A percentile compares a stretch with the other conserved stretches of the same genome.
Evolutionary conservation across 352 stramenopile species (phyloP).

Genomic region (Phytophthora nicotianae): DNA sequence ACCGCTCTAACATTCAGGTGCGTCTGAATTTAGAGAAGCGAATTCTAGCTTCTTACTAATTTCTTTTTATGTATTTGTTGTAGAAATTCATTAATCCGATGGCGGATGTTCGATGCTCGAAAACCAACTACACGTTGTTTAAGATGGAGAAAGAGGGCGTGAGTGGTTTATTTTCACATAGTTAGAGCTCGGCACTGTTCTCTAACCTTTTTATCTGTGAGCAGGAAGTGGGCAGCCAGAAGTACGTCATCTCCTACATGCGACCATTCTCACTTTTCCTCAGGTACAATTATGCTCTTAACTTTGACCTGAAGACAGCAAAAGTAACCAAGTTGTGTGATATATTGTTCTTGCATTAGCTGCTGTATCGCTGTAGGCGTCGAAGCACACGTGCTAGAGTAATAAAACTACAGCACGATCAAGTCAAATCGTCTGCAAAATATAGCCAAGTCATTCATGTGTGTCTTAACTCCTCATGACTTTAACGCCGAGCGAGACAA

Average conservation of each 20-base stretch:
- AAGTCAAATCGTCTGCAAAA: constrained; percentile 1
- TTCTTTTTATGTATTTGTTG: constrained; percentile 2
- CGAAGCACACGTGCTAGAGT: constrained; percentile 70
- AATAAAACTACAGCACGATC: not conserved
- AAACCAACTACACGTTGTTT: constrained; percentile 71
- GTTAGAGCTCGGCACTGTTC: not conserved
- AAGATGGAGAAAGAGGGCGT: constrained; percentile 87
- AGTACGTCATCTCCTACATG: constrained; percentile 83
- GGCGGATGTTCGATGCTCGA: constrained; percentile 66
- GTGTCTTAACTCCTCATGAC: not conserved
- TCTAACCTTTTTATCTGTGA: not conserved
- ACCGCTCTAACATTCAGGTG: constrained; percentile 58
- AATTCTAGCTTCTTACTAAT: not conserved
- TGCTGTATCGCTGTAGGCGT: constrained; percentile 75
- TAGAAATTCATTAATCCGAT: constrained; percentile 89
- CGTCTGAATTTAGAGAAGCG: not conserved
- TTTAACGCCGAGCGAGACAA: constrained; percentile 1
- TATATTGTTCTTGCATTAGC: constrained; percentile 32
- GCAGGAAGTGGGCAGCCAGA: constrained; percentile 67
- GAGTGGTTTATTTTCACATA: not conserved
- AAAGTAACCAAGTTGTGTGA: not conserved
- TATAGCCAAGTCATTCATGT: constrained; percentile 16
- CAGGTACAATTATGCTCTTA: constrained; percentile 48
- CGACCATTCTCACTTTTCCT: constrained; percentile 80
- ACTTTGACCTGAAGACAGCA: not conserved